Evolutionary conservation across 2,329 filamentous ascomycete species (phyloP), one percentile per base, ranked within the genome.

Genomic region (Drechslerella dactyloides): DNA sequence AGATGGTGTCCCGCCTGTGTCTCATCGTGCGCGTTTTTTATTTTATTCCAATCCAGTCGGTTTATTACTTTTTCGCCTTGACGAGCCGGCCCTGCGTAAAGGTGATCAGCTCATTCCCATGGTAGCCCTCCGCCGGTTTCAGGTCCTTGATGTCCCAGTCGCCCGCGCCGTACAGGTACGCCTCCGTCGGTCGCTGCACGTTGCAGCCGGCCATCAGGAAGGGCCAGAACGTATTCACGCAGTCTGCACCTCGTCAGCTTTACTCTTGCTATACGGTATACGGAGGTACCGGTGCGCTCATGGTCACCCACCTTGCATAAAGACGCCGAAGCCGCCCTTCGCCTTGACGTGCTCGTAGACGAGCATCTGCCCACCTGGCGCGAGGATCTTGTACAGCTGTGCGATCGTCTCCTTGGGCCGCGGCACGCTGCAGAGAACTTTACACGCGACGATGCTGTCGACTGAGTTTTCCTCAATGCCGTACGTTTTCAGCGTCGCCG

Each of bases 311-410:
- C 78, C 73, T 77, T 86, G 85, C 75, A 82, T 75, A 15, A 80
- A 10, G 19, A 82, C 77, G n/a, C 80, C 83, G 11, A 81, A 5
- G 10, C 82, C 11, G 37, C 81, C 48, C 78, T 78, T n/a, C 78
- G 80, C 56, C 77, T 84, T 85, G 11, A 85, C 82, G 78, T 87
- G 85, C 77, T 86, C 85, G 57, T 81, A 83, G 24, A 86, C 78
- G 17, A 86, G 78, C 78, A 86, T 77, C 61, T 83, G 78, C 0
- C 85, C 85, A 1, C 85, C 84, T 0, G 84, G 84, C 69, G 82
- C 83, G 42, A 86, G 76, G 69, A 86, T 75, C 0, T 75, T 75
- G 75, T 85, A 85, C 40, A 86, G 73, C 0, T 81, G 80, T 1
- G 76, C 75, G 15, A 82, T 79, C 1, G 83, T 83, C 55, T 80